Evolutionary conservation across 768 basidiomycete genomes (phyloP), one percentile per base, ranked within the genome.

Genomic region (Tricholoma furcatifolium): DNA sequence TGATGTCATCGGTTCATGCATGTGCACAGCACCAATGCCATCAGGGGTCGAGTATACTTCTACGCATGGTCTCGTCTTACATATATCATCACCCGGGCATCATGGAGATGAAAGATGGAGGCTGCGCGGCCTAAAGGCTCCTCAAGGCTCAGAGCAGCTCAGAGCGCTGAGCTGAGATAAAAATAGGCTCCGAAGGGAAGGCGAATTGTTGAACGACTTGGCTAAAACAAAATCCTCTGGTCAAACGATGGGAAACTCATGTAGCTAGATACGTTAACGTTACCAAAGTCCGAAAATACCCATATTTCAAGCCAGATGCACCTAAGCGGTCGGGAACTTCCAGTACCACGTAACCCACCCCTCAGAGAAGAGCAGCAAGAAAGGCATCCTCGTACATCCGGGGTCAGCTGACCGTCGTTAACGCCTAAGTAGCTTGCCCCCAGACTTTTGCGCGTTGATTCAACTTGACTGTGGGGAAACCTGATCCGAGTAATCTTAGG

Each of bases 401-500:
- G 60, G 23, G 93, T 93, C 62, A 88, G 83, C 55, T 96, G 76
- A 35, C 93, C 93, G 69, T 94, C 91, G 56, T 83, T 85, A 67
- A 94, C 24, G 93, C 91, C 83, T 96, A 96, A 46, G 93, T 91
- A 60, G 96, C 81, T 71, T 93, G 90, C 49, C 92, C 83, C 94
- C 94, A 98, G 43, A 97, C 77, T n/a, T n/a, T n/a, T n/a, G n/a
- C n/a, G n/a, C n/a, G n/a, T n/a, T n/a, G n/a, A n/a, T n/a, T n/a
- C n/a, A n/a, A n/a, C n/a, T n/a, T n/a, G n/a, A n/a, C n/a, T n/a
- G n/a, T n/a, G n/a, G n/a, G n/a, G n/a, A n/a, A n/a, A n/a, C n/a
- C n/a, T n/a, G n/a, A n/a, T n/a, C n/a, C n/a, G n/a, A n/a, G n/a
- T n/a, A n/a, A n/a, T n/a, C n/a, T n/a, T n/a, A n/a, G n/a, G n/a